These are phyloP conservation scores for Penicillium desertorum DNA, from an alignment of 495 filamentous ascomycete species.

Conservation along the genomic window DNA sequence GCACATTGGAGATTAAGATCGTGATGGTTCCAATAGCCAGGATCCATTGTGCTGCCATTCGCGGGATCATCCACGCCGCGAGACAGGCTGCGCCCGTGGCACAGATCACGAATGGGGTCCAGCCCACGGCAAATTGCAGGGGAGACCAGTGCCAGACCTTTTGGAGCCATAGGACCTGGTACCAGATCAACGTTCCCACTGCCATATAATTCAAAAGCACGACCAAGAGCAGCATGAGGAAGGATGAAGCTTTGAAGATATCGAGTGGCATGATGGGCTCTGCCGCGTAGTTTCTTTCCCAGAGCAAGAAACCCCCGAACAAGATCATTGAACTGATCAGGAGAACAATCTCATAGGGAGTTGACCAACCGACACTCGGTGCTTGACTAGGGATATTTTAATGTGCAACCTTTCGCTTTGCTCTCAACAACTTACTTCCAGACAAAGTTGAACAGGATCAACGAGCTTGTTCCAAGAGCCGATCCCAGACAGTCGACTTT, in stretches of 20 bases:
- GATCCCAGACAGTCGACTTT: slow-evolving; percentile 52
- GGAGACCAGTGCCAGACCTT: slow-evolving; percentile 45
- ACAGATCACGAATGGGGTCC: slow-evolving; percentile 44
- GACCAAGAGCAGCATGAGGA: slow-evolving; percentile 48
- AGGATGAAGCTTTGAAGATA: slow-evolving; percentile 52
- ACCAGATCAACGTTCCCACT: slow-evolving; percentile 51
- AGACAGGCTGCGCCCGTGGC: slow-evolving; percentile 40
- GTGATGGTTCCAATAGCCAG: slow-evolving; percentile 47
- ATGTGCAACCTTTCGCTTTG: background rate
- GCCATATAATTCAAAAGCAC: slow-evolving; percentile 54
- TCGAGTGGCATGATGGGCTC: slow-evolving; percentile 51
- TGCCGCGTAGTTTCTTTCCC: slow-evolving; percentile 45
- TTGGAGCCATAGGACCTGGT: slow-evolving; percentile 48
- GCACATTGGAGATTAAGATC: slow-evolving; percentile 35
- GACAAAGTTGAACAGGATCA: slow-evolving; percentile 55
- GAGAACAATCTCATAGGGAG: slow-evolving; percentile 46
- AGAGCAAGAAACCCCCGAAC: slow-evolving; percentile 43
- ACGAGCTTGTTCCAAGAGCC: slow-evolving; percentile 40
- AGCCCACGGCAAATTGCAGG: slow-evolving; percentile 45
- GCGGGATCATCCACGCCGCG: slow-evolving; percentile 50
- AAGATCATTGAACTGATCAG: slow-evolving; percentile 42
- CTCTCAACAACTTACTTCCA: slow-evolving; percentile 47
- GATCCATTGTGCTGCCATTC: slow-evolving; percentile 51
- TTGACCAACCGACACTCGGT: slow-evolving; percentile 48
- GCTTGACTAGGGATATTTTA: slow-evolving; percentile 42